Conservation (phyloP, 345 rosid species). For the Euphorbia tirucalli region DNA sequence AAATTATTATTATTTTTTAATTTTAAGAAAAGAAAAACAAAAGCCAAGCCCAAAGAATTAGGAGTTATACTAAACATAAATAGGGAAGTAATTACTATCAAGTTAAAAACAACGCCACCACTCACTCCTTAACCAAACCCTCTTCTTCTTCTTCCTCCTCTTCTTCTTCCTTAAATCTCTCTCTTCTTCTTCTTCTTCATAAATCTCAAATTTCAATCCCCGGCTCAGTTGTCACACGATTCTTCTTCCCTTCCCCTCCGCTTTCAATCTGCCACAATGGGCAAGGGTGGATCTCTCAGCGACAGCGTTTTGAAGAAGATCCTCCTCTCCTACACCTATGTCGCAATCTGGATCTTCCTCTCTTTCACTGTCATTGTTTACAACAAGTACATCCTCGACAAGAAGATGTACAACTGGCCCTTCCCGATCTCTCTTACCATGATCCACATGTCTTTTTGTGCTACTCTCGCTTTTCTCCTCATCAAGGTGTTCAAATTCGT, state of each 20-base stretch:
- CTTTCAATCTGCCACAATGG: conserved; percentile 39
- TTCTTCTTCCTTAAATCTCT: neutral
- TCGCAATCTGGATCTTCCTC: conserved; percentile 95
- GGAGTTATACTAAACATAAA: neutral
- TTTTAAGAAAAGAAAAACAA: too few relatives aligned
- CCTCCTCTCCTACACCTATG: conserved; percentile 90
- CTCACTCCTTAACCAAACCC: conserved; percentile 1
- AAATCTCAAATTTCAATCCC: neutral
- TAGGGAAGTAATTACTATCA: neutral
- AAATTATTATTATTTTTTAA: too few relatives aligned
- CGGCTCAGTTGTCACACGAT: neutral
- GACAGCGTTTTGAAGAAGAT: conserved; percentile 82
- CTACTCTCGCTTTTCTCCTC: conserved; percentile 76
- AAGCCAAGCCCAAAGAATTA: neutral
- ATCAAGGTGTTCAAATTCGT: conserved; percentile 88
- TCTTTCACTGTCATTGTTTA: conserved; percentile 96
- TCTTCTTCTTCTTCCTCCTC: neutral
- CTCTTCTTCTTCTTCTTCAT: neutral
- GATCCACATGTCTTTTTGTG: conserved; percentile 98
- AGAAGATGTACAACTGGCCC: conserved; percentile 98
- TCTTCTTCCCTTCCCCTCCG: neutral
- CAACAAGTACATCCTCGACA: conserved; percentile 98
- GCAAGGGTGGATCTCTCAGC: conserved; percentile 86
- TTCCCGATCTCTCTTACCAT: conserved; percentile 94
- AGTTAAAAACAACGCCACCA: conserved; percentile 5